Evolutionary conservation across 495 filamentous ascomycete genomes (phyloP), one percentile per base, ranked within the genome.

Genomic region (Neurospora sp.): DNA sequence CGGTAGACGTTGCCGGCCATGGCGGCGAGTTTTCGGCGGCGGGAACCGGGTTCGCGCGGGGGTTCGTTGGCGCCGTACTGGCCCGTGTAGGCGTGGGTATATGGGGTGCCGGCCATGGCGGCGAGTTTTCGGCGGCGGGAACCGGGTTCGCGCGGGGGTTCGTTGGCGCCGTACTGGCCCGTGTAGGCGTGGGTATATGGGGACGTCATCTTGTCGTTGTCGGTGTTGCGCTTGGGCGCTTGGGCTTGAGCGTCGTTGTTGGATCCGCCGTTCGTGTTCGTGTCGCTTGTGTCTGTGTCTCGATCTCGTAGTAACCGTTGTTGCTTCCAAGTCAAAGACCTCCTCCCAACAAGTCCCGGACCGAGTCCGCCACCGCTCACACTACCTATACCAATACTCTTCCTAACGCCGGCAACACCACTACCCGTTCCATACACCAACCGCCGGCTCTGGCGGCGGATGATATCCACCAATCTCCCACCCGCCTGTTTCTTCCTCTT

Each of bases 61-160:
- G n/a, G n/a, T n/a, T n/a, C n/a, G n/a, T n/a, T n/a, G n/a, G n/a
- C n/a, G n/a, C n/a, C n/a, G n/a, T n/a, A n/a, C n/a, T n/a, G n/a
- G n/a, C n/a, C n/a, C n/a, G n/a, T n/a, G n/a, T n/a, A n/a, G n/a
- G n/a, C n/a, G n/a, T n/a, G n/a, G n/a, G n/a, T n/a, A n/a, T n/a
- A n/a, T n/a, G n/a, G n/a, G n/a, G n/a, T 85, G 1, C 83, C 81
- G 2, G 84, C 84, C 72, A 86, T 80, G 59, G 85, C 84, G 9
- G 91, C 93, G 18, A 98, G 80, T 86, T 91, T 97, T 80, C 88
- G 91, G 73, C 96, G 87, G 65, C 93, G 83, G 14, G 89, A 82
- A 3, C 94, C 93, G 27, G 85, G 83, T 77, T 92, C 92, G 38
- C 87, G 80, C n/a, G 72, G n/a, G 9, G 53, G 73, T 39, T 40